A percentile compares a stretch with the other conserved stretches of the same genome.
Evolutionary conservation across 2,329 filamentous ascomycete genomes (phyloP).

Genomic region (Talaromyces amestolkiae): DNA sequence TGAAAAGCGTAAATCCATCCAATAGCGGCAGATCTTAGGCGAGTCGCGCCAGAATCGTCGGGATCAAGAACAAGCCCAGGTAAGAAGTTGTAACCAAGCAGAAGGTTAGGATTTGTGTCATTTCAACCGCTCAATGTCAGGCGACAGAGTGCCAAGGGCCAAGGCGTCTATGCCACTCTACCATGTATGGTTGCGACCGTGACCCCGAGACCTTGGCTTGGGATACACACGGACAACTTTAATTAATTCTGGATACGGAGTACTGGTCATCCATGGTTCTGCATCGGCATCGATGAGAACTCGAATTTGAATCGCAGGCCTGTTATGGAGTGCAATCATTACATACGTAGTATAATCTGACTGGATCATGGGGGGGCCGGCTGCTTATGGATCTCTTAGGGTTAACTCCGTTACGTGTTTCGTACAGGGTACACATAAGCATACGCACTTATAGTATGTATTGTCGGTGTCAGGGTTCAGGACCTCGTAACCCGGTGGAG

Average conservation of each 20-base stretch:
- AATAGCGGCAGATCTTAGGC: constrained; percentile 13
- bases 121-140: background rate
- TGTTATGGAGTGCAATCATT: background rate
- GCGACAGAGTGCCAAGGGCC: constrained; percentile 6
- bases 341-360: background rate
- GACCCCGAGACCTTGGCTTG: background rate
- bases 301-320: background rate
- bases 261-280: background rate
- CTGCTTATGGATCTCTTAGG: background rate
- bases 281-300: background rate
- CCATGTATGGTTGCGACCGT: background rate
- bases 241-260: background rate
- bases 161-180: background rate
- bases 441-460: background rate
- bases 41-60: background rate
- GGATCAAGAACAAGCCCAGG: background rate
- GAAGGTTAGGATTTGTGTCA: background rate
- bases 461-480: background rate
- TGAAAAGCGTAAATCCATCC: constrained; percentile 1
- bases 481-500: background rate
- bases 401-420: background rate
- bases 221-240: background rate
- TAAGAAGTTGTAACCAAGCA: background rate
- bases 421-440: background rate
- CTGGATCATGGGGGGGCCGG: background rate